A percentile compares a stretch with the other conserved stretches of the same genome.
Conservation (phyloP, 192 early-diverging fungal genomes). For the Cladochytrium replicatum region DNA sequence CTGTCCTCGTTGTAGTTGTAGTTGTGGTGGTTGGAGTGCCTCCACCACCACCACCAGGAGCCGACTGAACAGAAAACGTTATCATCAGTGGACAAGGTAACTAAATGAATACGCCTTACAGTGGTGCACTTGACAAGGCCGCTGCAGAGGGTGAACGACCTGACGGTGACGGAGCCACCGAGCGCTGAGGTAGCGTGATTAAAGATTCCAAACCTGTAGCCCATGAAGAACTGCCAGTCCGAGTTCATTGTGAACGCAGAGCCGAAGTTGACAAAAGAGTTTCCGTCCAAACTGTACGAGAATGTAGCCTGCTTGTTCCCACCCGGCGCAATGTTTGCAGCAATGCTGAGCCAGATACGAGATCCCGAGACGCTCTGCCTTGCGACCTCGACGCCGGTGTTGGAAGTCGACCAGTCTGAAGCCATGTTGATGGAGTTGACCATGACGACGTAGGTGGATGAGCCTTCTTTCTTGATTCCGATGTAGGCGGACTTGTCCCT, state of each 20-base stretch:
- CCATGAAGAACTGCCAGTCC: neutral
- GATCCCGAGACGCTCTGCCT: neutral
- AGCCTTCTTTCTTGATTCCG: slow-evolving; percentile 1
- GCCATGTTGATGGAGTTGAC: neutral
- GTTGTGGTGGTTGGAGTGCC: neutral
- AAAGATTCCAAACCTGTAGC: neutral
- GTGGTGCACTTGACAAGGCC: neutral
- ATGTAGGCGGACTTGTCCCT: neutral
- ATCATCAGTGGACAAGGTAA: neutral
- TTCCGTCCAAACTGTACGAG: neutral
- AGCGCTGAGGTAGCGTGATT: neutral
- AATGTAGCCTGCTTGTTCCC: neutral
- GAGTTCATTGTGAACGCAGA: neutral
- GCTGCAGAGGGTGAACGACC: neutral
- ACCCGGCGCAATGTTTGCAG: neutral
- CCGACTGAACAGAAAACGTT: neutral
- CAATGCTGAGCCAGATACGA: neutral
- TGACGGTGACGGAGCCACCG: neutral
- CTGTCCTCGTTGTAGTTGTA: neutral
- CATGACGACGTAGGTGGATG: neutral
- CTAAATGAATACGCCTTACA: neutral
- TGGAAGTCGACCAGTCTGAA: neutral
- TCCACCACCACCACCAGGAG: too few species aligned
- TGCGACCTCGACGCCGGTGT: neutral
- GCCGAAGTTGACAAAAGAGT: neutral